phyloP scores from a whole-genome alignment of 257 asterid species.

The Cruciata laevipes region DNA sequence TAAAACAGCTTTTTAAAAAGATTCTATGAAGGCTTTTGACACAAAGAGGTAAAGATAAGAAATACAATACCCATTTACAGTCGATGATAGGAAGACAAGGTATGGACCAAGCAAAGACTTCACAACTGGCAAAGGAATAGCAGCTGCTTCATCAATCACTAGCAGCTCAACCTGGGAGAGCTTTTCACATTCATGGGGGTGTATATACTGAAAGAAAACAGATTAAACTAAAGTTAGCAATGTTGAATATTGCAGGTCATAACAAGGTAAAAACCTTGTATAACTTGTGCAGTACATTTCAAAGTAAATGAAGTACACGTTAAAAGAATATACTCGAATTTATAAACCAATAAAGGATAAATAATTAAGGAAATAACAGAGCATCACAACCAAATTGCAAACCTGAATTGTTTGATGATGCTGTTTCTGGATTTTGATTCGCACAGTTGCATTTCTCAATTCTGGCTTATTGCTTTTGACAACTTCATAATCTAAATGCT shows the following conservation, averaged over 20 bases:
- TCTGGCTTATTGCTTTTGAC: slow-evolving; percentile 75
- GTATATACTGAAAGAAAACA: slow-evolving; percentile 56
- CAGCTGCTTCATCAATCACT: slow-evolving; percentile 98
- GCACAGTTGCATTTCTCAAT: slow-evolving; percentile 60
- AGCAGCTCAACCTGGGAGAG: slow-evolving; percentile 93
- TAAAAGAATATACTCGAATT: background rate
- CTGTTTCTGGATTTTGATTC: slow-evolving; percentile 76
- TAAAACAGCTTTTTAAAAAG: background rate
- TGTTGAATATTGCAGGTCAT: background rate
- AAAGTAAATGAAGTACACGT: background rate
- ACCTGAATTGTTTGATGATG: slow-evolving; percentile 97
- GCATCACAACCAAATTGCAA: slow-evolving; percentile 1
- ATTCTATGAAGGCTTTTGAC: background rate
- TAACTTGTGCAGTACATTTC: background rate
- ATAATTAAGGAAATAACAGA: background rate
- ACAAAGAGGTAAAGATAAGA: background rate
- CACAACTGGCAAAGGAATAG: slow-evolving; percentile 89
- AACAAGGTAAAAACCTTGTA: background rate
- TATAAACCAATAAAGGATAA: background rate
- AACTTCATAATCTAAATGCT: slow-evolving; percentile 81
- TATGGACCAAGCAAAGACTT: slow-evolving; percentile 95
- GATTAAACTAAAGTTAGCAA: slow-evolving; percentile 2
- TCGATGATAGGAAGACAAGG: slow-evolving; percentile 93
- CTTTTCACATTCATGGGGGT: slow-evolving; percentile 79
- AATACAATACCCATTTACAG: slow-evolving; percentile 72